A percentile compares a stretch with the other conserved stretches of the same genome.
Conservation (phyloP, 495 filamentous ascomycete species). For the Penicillium bialowiezense region DNA sequence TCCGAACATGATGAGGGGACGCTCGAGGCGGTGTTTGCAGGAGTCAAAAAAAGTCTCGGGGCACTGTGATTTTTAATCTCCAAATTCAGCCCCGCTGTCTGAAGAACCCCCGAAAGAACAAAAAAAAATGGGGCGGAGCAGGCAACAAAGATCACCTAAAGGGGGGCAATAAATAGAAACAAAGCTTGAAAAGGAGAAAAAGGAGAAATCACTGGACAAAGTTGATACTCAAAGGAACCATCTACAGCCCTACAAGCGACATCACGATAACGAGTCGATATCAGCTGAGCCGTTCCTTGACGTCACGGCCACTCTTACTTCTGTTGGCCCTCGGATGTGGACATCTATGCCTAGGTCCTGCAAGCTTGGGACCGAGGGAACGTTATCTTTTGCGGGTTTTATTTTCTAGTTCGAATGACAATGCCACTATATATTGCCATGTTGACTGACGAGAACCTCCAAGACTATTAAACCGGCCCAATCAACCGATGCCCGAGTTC, state of each 20-base stretch:
- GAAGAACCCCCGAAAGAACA: not conserved
- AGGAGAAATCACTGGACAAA: not conserved
- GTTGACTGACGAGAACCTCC: no score
- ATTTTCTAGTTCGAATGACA: no score
- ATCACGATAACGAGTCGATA: not conserved
- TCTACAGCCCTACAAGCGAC: no score
- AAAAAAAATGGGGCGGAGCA: not conserved
- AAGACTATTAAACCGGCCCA: no score
- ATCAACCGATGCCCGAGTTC: slow-evolving; percentile 1
- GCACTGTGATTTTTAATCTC: not conserved
- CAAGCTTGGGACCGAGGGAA: no score
- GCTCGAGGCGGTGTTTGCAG: not conserved
- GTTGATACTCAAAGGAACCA: not conserved
- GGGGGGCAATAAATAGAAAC: not conserved
- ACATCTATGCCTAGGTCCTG: no score
- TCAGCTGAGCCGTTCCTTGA: slow-evolving; percentile 22
- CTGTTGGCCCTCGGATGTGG: no score
- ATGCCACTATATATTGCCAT: no score
- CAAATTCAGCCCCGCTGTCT: slow-evolving; percentile 5
- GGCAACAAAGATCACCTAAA: not conserved
- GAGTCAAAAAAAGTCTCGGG: not conserved
- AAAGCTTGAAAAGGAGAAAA: not conserved
- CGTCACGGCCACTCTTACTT: slow-evolving; percentile 17
- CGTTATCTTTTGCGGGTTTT: no score
- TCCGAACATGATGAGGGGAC: slow-evolving; percentile 63